Evolutionary conservation across 768 basidiomycete species (phyloP), one percentile per base, ranked within the genome.

Genomic region (Hygrocybe punicea): DNA sequence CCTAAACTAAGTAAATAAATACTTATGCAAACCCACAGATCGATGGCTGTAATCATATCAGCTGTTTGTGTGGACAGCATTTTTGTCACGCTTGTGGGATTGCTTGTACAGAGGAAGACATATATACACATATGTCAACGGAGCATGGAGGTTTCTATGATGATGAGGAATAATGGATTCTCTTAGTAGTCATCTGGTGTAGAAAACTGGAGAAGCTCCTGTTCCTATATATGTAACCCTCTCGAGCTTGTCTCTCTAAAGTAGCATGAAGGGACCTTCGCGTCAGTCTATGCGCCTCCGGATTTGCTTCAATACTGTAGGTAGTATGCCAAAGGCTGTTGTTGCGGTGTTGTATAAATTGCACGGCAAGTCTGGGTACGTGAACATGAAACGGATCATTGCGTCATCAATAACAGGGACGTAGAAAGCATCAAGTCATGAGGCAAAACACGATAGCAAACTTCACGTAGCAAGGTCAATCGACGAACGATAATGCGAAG

Each of bases 1-100:
- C 19, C 13, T 6, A 13, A 1, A 11, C 19, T 19, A 11, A 13
- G 19, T 35, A n/a, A 13, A 14, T 48, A 7, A 14, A 56, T 24
- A n/a, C 34, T 17, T 14, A 53, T 29, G 13, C 13, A 9, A 14
- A 13, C 21, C 14, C 39, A 23, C 45, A 67, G 65, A 56, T 49
- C 11, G 55, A 40, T n/a, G 68, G 68, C 1, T 69, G 68, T 56
- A 66, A 69, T 53, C 67, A 69, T 51, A 64, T 69, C 16, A 55
- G 48, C 2, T 65, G 66, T 51, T 34, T 57, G 5, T 68, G 67
- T 56, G 62, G 65, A 4, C 57, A 60, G 13, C 66, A 69, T 54
- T 62, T 68, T 35, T 69, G 68, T 55, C 64, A 56, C 51, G 59
- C 60, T 8, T 66, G 65, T 53, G 65, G 65, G 19, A 24, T 54